Evolutionary conservation across 1,139 yeast species (phyloP), one percentile per base, ranked within the genome.

Genomic region (Wickerhamomyces sp.): DNA sequence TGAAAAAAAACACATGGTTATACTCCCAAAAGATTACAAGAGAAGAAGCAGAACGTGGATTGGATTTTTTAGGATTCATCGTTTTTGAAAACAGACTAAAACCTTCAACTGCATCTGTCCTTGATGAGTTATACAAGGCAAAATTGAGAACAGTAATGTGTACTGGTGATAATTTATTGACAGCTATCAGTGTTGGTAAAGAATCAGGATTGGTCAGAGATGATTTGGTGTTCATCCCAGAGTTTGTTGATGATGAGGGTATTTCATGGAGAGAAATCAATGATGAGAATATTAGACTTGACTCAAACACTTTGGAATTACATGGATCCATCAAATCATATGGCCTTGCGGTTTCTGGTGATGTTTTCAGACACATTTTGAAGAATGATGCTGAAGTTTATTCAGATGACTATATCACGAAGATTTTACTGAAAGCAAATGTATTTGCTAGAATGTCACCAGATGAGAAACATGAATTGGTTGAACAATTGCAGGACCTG

Each of bases 401-500:
- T 34, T 59, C 69, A 4, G 69, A 66, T 26, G 61, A 59, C 2
- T 70, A 68, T 47, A 60, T 75, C 40, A 82, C 84, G 47, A 76
- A 74, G 42, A 74, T 93, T 59, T 72, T 94, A 45, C 71, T 90
- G 70, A 81, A 78, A 53, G 81, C 93, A 50, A 79, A 82, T 41
- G 78, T 93, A 8, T 94, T 83, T 68, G 98, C 99, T 0, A 75
- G 99, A 54, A 93, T 93, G 99, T 91, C 98, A 0, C 99, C 99
- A 0, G 99, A 93, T 65, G 99, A 93, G 62, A 93, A 93, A 62
- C 96, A 93, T 62, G 99, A 93, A 66, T 72, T 93, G 44, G 97
- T 93, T 31, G 93, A 87, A 57, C 90, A 86, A 61, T 68, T 93
- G 27, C 96, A 90, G 63, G 75, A 72, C 34, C 63, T 93, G 27